Conservation (phyloP, 768 basidiomycete species). For the Mycena latifolia region DNA sequence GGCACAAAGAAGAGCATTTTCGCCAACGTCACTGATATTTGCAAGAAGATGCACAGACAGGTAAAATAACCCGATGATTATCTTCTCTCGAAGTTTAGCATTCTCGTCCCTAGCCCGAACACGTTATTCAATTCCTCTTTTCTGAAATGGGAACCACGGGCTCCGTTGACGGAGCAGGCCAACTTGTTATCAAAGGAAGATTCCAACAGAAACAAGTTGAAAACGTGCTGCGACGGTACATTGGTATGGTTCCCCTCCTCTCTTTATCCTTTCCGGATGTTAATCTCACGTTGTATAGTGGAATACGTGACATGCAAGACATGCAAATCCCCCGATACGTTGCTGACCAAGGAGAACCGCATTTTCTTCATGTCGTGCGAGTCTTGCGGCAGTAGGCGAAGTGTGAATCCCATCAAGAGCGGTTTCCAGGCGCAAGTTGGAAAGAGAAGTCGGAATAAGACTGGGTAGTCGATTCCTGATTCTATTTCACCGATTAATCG, state of each 20-base stretch:
- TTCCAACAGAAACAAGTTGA: constrained; percentile 99
- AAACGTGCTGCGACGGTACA: constrained; percentile 95
- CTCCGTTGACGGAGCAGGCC: constrained; percentile 90
- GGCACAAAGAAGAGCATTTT: constrained; percentile 98
- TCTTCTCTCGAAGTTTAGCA: not conserved
- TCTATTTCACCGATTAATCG: constrained; percentile 5
- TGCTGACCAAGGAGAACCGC: constrained; percentile 97
- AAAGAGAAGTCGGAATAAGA: constrained; percentile 87
- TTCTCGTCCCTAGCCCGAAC: constrained; percentile 76
- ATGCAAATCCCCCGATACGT: constrained; percentile 98
- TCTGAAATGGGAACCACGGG: constrained; percentile 99
- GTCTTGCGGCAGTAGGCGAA: constrained; percentile 90
- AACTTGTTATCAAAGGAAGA: constrained; percentile 96
- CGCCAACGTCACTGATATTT: constrained; percentile 96
- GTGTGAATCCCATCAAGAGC: constrained; percentile 97
- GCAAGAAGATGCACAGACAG: constrained; percentile 96
- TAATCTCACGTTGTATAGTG: constrained; percentile 58
- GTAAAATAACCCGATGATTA: constrained; percentile 41
- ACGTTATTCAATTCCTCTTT: constrained; percentile 97
- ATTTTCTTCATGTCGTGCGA: constrained; percentile 98
- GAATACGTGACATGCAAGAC: constrained; percentile 99
- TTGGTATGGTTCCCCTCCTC: constrained; percentile 74
- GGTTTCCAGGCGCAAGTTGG: constrained; percentile 98
- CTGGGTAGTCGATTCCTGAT: constrained; percentile 54
- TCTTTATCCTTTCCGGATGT: not conserved